Percentiles rank a stretch among this genome's conserved stretches.
Evolutionary conservation across 2,329 filamentous ascomycete species (phyloP).

Genomic region (Pyrenophora graminea): DNA sequence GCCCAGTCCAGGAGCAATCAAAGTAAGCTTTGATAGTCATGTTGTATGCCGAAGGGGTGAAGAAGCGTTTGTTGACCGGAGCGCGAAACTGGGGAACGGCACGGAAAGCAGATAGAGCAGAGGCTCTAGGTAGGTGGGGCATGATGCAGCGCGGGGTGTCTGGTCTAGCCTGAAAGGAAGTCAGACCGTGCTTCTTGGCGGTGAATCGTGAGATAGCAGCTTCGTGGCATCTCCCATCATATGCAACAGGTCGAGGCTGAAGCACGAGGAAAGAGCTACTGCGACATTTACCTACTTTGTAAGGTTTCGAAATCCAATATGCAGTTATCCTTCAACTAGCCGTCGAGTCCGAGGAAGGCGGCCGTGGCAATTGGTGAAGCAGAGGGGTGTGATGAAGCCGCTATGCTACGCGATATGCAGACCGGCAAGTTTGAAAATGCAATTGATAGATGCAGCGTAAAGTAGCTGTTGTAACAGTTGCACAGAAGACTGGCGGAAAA

Average conservation of each 20-base stretch:
- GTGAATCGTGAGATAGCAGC: slow-evolving; percentile 18
- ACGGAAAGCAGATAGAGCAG: slow-evolving; percentile 42
- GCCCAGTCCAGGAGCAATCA: slow-evolving; percentile 72
- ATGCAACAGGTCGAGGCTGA: slow-evolving; percentile 12
- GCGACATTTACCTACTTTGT: slow-evolving; percentile 4
- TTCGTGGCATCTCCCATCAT: slow-evolving; percentile 1
- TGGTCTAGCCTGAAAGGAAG: slow-evolving; percentile 21
- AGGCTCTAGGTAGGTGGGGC: slow-evolving; percentile 38
- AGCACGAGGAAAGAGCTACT: not conserved
- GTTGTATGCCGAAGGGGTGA: slow-evolving; percentile 68
- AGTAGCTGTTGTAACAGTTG: slow-evolving; percentile 21
- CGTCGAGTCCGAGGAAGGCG: slow-evolving; percentile 4
- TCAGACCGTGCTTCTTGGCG: slow-evolving; percentile 22
- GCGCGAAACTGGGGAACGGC: slow-evolving; percentile 38
- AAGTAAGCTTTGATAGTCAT: slow-evolving; percentile 81
- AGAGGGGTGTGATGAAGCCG: slow-evolving; percentile 36
- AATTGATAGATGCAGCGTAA: slow-evolving; percentile 19
- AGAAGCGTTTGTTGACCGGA: slow-evolving; percentile 55
- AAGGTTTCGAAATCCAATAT: not conserved
- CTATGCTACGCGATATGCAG: slow-evolving; percentile 34
- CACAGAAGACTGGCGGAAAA: slow-evolving; percentile 24
- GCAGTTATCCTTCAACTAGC: slow-evolving; percentile 16
- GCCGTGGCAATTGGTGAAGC: slow-evolving; percentile 8
- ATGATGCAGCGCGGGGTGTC: slow-evolving; percentile 29
- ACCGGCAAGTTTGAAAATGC: slow-evolving; percentile 32